These are phyloP conservation scores for Voacanga thouarsii DNA, from an alignment of 257 asterid species.

Conservation along the genomic window DNA sequence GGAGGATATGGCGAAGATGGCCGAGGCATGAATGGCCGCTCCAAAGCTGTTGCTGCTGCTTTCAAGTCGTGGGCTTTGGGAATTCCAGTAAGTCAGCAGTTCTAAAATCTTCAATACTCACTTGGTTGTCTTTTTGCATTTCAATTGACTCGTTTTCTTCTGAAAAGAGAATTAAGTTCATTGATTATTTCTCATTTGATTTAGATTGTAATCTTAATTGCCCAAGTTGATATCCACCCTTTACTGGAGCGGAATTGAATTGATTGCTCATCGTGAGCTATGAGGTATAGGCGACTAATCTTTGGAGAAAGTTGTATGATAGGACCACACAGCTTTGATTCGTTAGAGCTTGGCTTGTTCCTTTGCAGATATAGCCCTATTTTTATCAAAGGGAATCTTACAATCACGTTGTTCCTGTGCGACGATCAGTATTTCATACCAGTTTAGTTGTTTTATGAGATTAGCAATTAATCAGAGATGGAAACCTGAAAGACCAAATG, in stretches of 20 bases:
- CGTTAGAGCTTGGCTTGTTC: not conserved
- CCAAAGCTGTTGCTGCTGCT: slow-evolving; percentile 63
- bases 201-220: not conserved
- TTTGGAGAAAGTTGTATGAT: not conserved
- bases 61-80: slow-evolving; percentile 86
- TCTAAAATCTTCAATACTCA: not conserved
- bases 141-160: not conserved
- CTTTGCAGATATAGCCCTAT: not conserved
- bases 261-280: not conserved
- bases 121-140: not conserved
- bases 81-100: slow-evolving; percentile 43
- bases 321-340: not conserved
- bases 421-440: not conserved
- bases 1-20: slow-evolving; percentile 93
- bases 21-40: slow-evolving; percentile 66
- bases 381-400: not conserved
- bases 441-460: not conserved
- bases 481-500: not conserved
- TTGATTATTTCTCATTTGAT: not conserved
- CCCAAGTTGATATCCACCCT: not conserved
- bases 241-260: not conserved
- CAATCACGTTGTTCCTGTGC: not conserved
- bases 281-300: not conserved
- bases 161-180: not conserved
- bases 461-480: not conserved